Evolutionary conservation across 2,329 filamentous ascomycete genomes (phyloP).

Genomic region (Aaosphaeria arxii): DNA sequence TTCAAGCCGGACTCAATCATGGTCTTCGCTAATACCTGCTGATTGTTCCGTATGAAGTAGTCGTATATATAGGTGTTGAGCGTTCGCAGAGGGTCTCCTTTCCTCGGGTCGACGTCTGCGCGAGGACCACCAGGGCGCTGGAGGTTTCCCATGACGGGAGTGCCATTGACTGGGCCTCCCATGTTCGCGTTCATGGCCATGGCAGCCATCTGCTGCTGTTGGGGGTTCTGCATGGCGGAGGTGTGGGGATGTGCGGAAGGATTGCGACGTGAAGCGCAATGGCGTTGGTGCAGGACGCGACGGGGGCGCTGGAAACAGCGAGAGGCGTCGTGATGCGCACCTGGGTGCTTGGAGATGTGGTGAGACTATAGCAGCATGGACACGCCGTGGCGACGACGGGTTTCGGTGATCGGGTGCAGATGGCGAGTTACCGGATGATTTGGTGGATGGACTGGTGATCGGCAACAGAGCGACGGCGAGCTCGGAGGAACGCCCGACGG

Average conservation of each 20-base stretch:
- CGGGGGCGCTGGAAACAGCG: conserved; percentile 3
- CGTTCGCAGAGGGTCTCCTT: conserved; percentile 47
- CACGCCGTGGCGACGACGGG: conserved; percentile 23
- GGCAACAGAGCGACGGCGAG: not conserved
- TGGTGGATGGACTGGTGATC: conserved; percentile 8
- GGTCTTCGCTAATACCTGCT: conserved; percentile 78
- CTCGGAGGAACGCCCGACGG: too few species aligned
- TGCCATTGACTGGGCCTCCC: conserved; percentile 63
- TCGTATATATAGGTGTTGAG: conserved; percentile 90
- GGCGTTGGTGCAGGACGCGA: conserved; percentile 10
- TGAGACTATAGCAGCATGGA: conserved; percentile 28
- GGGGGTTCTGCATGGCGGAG: conserved; percentile 42
- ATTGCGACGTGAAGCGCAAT: not conserved
- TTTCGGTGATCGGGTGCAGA: conserved; percentile 11
- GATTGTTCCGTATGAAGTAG: conserved; percentile 81
- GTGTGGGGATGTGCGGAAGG: not conserved
- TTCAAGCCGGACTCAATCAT: conserved; percentile 45
- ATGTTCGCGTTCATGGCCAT: conserved; percentile 66
- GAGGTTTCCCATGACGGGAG: conserved; percentile 65
- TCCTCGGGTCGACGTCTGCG: conserved; percentile 6
- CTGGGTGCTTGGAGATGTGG: conserved; percentile 18
- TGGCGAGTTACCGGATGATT: conserved; percentile 14
- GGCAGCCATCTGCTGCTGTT: conserved; percentile 50
- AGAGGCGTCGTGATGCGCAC: conserved; percentile 18
- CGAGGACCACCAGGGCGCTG: conserved; percentile 28